A percentile compares a stretch with the other conserved stretches of the same genome.
Conservation (phyloP, 208 protist species). For the Leishmania lainsoni region DNA sequence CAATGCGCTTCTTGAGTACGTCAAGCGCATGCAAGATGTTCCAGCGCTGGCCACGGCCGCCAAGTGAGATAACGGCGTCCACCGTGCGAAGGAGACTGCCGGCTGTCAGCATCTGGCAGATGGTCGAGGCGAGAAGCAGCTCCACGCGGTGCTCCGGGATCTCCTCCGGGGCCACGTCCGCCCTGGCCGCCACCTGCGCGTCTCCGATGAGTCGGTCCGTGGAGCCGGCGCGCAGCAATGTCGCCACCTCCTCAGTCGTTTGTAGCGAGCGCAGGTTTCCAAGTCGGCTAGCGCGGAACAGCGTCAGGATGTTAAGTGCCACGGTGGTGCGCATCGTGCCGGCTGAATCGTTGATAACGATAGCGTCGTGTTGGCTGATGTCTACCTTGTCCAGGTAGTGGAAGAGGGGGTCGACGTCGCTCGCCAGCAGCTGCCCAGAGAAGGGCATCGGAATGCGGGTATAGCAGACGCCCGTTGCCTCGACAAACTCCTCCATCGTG, state of each 20-base stretch:
- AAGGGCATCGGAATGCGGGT: conserved; percentile 84
- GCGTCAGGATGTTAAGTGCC: conserved; percentile 79
- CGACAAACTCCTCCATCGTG: conserved; percentile 75
- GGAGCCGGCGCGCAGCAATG: conserved; percentile 48
- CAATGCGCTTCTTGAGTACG: conserved; percentile 63
- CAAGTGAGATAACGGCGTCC: conserved; percentile 64
- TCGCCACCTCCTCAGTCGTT: conserved; percentile 39
- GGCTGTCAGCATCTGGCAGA: conserved; percentile 88
- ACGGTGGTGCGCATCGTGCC: conserved; percentile 74
- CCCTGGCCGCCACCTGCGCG: conserved; percentile 45
- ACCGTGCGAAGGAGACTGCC: conserved; percentile 77
- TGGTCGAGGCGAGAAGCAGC: conserved; percentile 76
- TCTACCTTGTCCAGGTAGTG: conserved; percentile 51
- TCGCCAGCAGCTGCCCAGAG: conserved; percentile 73
- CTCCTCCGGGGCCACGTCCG: conserved; percentile 36
- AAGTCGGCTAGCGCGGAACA: conserved; percentile 61
- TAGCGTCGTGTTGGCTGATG: conserved; percentile 45
- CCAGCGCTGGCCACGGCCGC: conserved; percentile 66
- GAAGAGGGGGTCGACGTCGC: conserved; percentile 85
- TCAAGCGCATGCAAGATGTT: conserved; percentile 84
- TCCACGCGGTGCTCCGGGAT: conserved; percentile 65
- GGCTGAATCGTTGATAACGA: conserved; percentile 85
- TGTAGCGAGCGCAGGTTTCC: conserved; percentile 51
- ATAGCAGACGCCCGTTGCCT: conserved; percentile 58
- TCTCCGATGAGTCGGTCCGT: conserved; percentile 34